Evolutionary conservation across 495 filamentous ascomycete genomes (phyloP).

Genomic region (Penicillium salamii): DNA sequence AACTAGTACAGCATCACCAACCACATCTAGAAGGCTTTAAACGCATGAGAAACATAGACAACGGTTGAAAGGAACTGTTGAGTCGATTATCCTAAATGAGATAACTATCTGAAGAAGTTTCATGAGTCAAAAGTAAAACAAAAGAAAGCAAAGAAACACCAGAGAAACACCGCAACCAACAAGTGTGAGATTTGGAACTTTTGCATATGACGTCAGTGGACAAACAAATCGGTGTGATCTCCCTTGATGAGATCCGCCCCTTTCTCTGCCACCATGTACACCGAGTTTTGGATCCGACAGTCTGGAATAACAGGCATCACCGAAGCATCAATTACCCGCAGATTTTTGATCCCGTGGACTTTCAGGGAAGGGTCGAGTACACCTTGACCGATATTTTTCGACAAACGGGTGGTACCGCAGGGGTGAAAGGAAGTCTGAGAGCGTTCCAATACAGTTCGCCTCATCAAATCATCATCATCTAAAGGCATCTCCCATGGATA

Average conservation of each 20-base stretch:
- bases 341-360: conserved; percentile 49
- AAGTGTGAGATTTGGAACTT: too few relatives aligned
- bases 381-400: conserved; percentile 45
- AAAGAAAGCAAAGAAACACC: too few relatives aligned
- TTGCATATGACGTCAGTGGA: too few relatives aligned
- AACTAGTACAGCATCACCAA: too few relatives aligned
- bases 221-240: conserved; percentile 1
- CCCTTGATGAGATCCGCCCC: conserved; percentile 17
- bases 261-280: conserved; percentile 59
- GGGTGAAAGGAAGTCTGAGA: conserved; percentile 57
- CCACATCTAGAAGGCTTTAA: too few relatives aligned
- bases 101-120: too few relatives aligned
- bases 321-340: conserved; percentile 47
- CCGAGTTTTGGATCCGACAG: conserved; percentile 41
- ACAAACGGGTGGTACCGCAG: conserved; percentile 51
- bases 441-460: conserved; percentile 51
- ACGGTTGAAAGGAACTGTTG: too few relatives aligned
- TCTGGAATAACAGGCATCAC: conserved; percentile 36
- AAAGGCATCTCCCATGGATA: conserved; percentile 59
- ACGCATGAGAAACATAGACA: too few relatives aligned
- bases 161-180: too few relatives aligned
- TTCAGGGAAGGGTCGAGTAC: conserved; percentile 52
- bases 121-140: too few relatives aligned
- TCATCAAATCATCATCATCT: conserved; percentile 52
- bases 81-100: too few relatives aligned